Conservation (phyloP, 495 filamentous ascomycete species). For the Pyronema omphalodes region DNA sequence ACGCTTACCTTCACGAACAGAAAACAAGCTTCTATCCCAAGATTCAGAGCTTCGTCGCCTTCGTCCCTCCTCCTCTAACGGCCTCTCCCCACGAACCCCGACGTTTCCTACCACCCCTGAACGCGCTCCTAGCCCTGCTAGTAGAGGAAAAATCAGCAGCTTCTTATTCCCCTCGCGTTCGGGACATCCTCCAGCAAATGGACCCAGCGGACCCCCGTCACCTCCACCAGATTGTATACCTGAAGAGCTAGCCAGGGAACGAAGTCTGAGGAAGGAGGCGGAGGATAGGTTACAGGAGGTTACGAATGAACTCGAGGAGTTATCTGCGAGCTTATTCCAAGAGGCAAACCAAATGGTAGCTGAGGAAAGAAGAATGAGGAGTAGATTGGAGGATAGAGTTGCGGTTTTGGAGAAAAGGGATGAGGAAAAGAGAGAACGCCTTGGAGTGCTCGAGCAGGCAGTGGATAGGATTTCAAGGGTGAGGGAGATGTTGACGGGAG, state of each 20-base stretch:
- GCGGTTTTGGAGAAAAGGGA: conserved; percentile 50
- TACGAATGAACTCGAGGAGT: conserved; percentile 69
- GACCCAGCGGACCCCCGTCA: conserved; percentile 17
- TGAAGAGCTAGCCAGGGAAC: conserved; percentile 54
- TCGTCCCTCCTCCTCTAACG: conserved; percentile 14
- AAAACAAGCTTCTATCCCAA: conserved; percentile 71
- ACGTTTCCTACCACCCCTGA: conserved; percentile 17
- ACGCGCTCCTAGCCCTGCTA: conserved; percentile 28
- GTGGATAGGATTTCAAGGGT: conserved; percentile 62
- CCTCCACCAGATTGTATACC: conserved; percentile 38
- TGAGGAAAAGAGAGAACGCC: conserved; percentile 44
- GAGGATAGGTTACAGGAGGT: conserved; percentile 56
- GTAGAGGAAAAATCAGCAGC: conserved; percentile 38
- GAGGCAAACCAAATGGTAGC: conserved; percentile 98
- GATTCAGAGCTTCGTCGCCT: conserved; percentile 58
- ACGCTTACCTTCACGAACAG: conserved; percentile 27
- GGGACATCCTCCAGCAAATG: conserved; percentile 24
- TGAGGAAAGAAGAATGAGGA: conserved; percentile 60
- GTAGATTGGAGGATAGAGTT: conserved; percentile 59
- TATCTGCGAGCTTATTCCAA: conserved; percentile 70
- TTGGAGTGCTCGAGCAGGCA: conserved; percentile 62
- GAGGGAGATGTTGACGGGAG: conserved; percentile 36
- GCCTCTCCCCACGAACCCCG: conserved; percentile 25
- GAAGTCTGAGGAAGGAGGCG: conserved; percentile 48
- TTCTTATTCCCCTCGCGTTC: conserved; percentile 29